phyloP scores from a whole-genome alignment of 2,329 filamentous ascomycete species.

The Fusarium sp. region DNA sequence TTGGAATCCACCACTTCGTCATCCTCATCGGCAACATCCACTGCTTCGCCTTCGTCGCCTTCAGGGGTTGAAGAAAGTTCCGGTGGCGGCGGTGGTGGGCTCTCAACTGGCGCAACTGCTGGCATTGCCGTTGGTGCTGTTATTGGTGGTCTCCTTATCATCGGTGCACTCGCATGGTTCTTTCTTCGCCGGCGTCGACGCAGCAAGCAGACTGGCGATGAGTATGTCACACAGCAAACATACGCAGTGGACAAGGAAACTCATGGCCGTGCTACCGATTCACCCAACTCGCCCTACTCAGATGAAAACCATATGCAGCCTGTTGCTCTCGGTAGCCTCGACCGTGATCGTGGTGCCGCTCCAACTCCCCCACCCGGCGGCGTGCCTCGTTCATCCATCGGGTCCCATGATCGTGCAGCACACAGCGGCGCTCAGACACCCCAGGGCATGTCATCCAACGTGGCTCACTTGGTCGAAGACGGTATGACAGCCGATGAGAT shows the following conservation, averaged over 20 bases:
- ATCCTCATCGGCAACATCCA: slow-evolving; percentile 5
- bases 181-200: slow-evolving; percentile 56
- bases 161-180: slow-evolving; percentile 57
- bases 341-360: slow-evolving; percentile 17
- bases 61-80: not conserved
- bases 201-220: slow-evolving; percentile 36
- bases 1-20: not conserved
- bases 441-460: slow-evolving; percentile 52
- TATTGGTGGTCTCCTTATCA: slow-evolving; percentile 53
- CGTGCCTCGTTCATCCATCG: slow-evolving; percentile 31
- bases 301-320: slow-evolving; percentile 53
- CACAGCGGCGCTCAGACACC: slow-evolving; percentile 42
- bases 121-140: slow-evolving; percentile 60
- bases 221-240: slow-evolving; percentile 47
- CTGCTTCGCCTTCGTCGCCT: not conserved
- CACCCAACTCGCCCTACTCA: slow-evolving; percentile 58
- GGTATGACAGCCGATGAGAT: slow-evolving; percentile 70
- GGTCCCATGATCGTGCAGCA: slow-evolving; percentile 30
- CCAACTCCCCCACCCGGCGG: slow-evolving; percentile 19
- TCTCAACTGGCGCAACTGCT: slow-evolving; percentile 58
- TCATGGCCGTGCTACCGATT: slow-evolving; percentile 52
- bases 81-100: slow-evolving; percentile 41
- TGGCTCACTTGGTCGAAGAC: slow-evolving; percentile 68
- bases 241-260: slow-evolving; percentile 62
- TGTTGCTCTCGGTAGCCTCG: slow-evolving; percentile 34